phyloP scores from a whole-genome alignment of 371 early-diverging fungal genomes.

The Thermomucor indicae-seudaticae region DNA sequence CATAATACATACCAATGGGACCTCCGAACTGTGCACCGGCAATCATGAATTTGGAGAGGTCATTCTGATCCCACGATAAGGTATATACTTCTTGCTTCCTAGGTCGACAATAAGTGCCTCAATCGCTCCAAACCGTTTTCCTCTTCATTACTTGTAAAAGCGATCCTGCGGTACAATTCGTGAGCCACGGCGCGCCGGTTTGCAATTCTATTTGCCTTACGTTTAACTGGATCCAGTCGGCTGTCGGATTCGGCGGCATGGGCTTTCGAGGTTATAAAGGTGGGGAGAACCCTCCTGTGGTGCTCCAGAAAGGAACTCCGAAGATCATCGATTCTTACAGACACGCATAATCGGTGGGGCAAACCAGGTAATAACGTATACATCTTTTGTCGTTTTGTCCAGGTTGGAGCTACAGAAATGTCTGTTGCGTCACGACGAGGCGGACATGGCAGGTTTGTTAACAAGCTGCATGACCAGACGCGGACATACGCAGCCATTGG shows the following conservation, averaged over 20 bases:
- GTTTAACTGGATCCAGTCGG: slow-evolving; percentile 51
- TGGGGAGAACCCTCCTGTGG: too few relatives aligned
- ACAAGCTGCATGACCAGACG: too few relatives aligned
- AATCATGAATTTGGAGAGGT: slow-evolving; percentile 77
- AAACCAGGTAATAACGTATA: too few relatives aligned
- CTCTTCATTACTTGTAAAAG: slow-evolving; percentile 36
- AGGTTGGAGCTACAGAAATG: too few relatives aligned
- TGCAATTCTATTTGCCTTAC: slow-evolving; percentile 13
- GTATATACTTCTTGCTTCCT: slow-evolving; percentile 79
- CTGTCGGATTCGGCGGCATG: slow-evolving; percentile 52
- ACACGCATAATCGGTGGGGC: too few relatives aligned
- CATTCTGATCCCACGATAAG: slow-evolving; percentile 84
- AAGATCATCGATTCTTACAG: too few relatives aligned
- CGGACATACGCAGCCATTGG: too few relatives aligned
- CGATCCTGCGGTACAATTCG: slow-evolving; percentile 29
- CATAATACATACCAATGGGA: slow-evolving; percentile 70
- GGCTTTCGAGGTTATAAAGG: not conserved
- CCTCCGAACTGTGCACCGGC: slow-evolving; percentile 89
- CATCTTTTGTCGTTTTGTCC: too few relatives aligned
- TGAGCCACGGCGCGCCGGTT: not conserved
- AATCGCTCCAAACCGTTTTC: not conserved
- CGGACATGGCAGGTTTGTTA: too few relatives aligned
- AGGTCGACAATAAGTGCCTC: not conserved
- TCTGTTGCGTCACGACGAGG: too few relatives aligned
- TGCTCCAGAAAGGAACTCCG: too few relatives aligned